Evolutionary conservation across 2,329 filamentous ascomycete species (phyloP).

Genomic region (Alternaria novae-zelandiae): DNA sequence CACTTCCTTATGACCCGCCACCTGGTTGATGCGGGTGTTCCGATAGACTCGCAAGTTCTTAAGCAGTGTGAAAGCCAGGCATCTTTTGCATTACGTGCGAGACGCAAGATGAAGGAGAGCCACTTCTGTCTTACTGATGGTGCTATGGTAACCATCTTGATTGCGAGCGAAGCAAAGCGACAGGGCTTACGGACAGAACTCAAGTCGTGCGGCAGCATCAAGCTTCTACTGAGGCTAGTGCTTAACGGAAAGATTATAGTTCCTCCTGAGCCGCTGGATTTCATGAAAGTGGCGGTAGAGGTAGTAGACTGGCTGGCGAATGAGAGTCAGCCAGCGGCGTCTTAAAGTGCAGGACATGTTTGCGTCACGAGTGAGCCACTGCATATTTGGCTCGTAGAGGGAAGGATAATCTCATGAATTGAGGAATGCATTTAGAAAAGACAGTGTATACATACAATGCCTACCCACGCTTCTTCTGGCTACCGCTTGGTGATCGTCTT

Average conservation of each 20-base stretch:
- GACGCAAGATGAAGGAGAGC: background rate
- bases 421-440: background rate
- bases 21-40: background rate
- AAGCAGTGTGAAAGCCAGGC: background rate
- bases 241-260: background rate
- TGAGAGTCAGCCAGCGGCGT: background rate
- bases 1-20: background rate
- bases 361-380: background rate
- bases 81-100: background rate
- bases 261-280: background rate
- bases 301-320: background rate
- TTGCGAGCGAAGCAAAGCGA: background rate
- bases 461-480: background rate
- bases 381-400: background rate
- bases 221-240: background rate
- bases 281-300: background rate
- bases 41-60: background rate
- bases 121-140: background rate
- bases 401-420: background rate
- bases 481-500: slow-evolving; percentile 24
- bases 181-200: background rate
- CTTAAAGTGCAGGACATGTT: background rate
- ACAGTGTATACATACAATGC: background rate
- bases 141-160: background rate
- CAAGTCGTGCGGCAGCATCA: background rate